Conservation (phyloP, 1,139 yeast genomes). For the Taphrina populina region DNA sequence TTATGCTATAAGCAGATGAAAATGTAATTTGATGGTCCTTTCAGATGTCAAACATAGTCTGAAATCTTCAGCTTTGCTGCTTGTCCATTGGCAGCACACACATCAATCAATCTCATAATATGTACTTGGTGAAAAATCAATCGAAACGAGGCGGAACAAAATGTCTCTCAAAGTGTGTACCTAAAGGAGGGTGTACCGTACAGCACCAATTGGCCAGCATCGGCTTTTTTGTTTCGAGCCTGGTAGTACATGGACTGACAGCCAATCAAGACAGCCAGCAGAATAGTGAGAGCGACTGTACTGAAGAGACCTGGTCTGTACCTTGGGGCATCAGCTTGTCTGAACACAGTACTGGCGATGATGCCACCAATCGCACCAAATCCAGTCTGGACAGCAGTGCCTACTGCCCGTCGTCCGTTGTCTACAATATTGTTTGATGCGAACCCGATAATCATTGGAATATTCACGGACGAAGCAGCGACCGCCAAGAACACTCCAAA, state of each 20-base stretch:
- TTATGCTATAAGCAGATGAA: no score
- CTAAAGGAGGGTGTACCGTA: slow-evolving; percentile 33
- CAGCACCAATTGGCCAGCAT: slow-evolving; percentile 19
- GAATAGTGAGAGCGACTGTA: slow-evolving; percentile 23
- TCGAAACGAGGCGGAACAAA: no score
- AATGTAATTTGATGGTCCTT: no score
- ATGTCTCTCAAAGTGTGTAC: slow-evolving; percentile 32
- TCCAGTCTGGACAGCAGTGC: slow-evolving; percentile 32
- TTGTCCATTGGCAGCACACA: no score
- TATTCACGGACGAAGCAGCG: slow-evolving; percentile 56
- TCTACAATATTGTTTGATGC: slow-evolving; percentile 43
- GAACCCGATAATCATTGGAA: slow-evolving; percentile 60
- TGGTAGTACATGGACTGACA: slow-evolving; percentile 20
- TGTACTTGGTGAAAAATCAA: no score
- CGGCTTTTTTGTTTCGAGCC: slow-evolving; percentile 18
- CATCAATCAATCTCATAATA: no score
- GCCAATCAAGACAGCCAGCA: slow-evolving; percentile 22
- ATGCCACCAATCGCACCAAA: slow-evolving; percentile 34
- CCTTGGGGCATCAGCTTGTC: slow-evolving; percentile 26
- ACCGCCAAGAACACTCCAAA: slow-evolving; percentile 64
- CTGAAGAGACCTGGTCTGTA: slow-evolving; percentile 27
- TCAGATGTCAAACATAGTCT: no score
- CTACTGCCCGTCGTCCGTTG: slow-evolving; percentile 32
- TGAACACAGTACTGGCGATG: slow-evolving; percentile 26
- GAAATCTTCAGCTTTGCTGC: no score